Base-by-base conservation (phyloP, 306 rosid genomes). In the Rubus parviflorus region DNA sequence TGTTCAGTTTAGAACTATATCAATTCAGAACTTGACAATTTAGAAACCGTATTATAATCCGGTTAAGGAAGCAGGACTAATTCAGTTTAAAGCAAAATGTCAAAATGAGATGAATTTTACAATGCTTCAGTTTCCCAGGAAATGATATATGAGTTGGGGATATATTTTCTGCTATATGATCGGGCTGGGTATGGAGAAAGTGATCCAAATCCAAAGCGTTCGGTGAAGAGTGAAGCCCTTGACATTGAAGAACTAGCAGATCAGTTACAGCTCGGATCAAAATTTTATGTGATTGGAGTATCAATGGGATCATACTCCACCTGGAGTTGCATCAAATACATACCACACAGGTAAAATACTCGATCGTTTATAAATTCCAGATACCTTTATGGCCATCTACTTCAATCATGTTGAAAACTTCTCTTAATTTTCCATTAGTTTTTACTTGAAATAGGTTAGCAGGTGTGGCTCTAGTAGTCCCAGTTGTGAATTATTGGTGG, bases 181-280 rank as follows among this genome's bases (percentile, higher is more conserved):
- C 83, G 97, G 11, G 96, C 98, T 35, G 98, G 98, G 11, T 94
- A 94, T 75, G 98, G 98, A 75, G 94, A 90, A 47, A 94, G 98
- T 80, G 98, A 92, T 88, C 95, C 97, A 45, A 88, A 92, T 73
- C 93, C 93, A 58, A 89, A 84, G 70, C 90, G 90, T 16, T 81
- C 97, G 2, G 79, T 89, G 71, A 82, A 90, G 86, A 86, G 88
- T 75, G 98, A 94, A 84, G 97, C 96, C 54, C 85, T 74, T 72
- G 98, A 94, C 79, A 89, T 94, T 43, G 88, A 94, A 86, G 92
- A 90, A 80, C 89, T 94, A 60, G 98, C 97, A 47, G 95, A 94
- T 78, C 91, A 88, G 71, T 80, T 94, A 70, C 87, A 79, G 74
- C 75, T 94, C 45, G 95, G 97, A 41, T 75, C 88, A 13, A 90